Conservation (phyloP, 352 stramenopile genomes). For the Globisporangium sylvaticum region DNA sequence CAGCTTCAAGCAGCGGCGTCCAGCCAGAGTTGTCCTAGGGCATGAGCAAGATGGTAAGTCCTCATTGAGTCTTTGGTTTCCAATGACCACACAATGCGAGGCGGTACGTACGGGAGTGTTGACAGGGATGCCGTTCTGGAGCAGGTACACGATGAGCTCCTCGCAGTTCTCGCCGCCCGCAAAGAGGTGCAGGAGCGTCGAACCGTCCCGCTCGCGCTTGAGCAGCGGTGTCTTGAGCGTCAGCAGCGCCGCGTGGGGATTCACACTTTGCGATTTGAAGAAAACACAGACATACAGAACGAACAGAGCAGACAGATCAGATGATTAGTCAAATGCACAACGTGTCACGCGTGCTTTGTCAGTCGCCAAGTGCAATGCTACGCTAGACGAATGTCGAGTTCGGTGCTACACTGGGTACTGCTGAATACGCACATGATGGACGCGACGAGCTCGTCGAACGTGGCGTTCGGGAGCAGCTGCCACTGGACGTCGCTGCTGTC, state of each 20-base stretch:
- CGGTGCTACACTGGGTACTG: neutral
- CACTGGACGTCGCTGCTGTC: neutral
- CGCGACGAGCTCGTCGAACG: slow-evolving; percentile 16
- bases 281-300: neutral
- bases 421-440: slow-evolving; percentile 16
- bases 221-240: slow-evolving; percentile 24
- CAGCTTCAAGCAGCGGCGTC: slow-evolving; percentile 59
- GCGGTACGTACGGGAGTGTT: slow-evolving; percentile 23
- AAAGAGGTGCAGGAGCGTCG: slow-evolving; percentile 55
- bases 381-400: neutral
- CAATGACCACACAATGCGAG: neutral
- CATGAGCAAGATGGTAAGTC: neutral
- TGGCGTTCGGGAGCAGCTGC: slow-evolving; percentile 12
- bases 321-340: neutral
- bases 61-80: neutral
- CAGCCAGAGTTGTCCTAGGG: slow-evolving; percentile 39
- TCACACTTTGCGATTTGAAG: slow-evolving; percentile 23
- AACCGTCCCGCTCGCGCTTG: slow-evolving; percentile 37
- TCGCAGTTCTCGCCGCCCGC: slow-evolving; percentile 48
- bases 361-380: neutral
- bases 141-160: slow-evolving; percentile 42
- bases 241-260: slow-evolving; percentile 30
- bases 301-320: neutral
- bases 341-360: neutral
- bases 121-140: slow-evolving; percentile 31